These are phyloP conservation scores for Agrocybe pediades DNA, from an alignment of 768 basidiomycete species.

Conservation along the genomic window DNA sequence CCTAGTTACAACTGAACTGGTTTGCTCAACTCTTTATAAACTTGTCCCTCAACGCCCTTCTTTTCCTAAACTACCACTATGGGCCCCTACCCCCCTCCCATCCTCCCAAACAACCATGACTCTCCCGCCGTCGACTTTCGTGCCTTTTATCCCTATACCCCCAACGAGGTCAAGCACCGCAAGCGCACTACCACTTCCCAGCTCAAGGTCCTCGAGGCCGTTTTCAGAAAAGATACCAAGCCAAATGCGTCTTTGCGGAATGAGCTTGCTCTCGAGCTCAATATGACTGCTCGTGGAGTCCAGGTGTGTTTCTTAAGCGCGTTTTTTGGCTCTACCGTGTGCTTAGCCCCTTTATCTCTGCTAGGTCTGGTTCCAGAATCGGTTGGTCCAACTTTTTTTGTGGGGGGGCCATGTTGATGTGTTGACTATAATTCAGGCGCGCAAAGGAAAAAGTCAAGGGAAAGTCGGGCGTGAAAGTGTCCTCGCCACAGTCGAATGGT, in stretches of 20 bases:
- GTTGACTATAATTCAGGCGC: conserved; percentile 46
- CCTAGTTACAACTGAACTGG: conserved; percentile 29
- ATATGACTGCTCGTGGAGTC: conserved; percentile 93
- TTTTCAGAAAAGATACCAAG: conserved; percentile 89
- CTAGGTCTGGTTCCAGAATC: conserved; percentile 91
- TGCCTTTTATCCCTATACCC: conserved; percentile 86
- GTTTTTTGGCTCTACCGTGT: not conserved
- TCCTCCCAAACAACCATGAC: conserved; percentile 53
- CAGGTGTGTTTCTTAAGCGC: conserved; percentile 64
- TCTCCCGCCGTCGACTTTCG: conserved; percentile 75
- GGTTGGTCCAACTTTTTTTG: conserved; percentile 41
- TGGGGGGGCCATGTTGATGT: conserved; percentile 9
- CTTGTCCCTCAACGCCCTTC: conserved; percentile 25
- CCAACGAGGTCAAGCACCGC: conserved; percentile 93
- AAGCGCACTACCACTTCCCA: conserved; percentile 88
- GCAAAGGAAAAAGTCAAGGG: conserved; percentile 81
- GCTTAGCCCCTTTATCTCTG: conserved; percentile 13
- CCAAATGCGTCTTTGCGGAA: conserved; percentile 83
- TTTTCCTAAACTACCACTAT: conserved; percentile 33
- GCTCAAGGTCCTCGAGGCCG: conserved; percentile 84
- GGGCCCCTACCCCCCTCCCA: conserved; percentile 42
- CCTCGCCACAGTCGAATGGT: conserved; percentile 14
- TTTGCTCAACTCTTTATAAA: conserved; percentile 20
- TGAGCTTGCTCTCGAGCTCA: conserved; percentile 77
- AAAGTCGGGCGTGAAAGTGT: conserved; percentile 38